Evolutionary conservation across 345 rosid genomes (phyloP), one percentile per base, ranked within the genome.

Genomic region (Camelina neglecta): DNA sequence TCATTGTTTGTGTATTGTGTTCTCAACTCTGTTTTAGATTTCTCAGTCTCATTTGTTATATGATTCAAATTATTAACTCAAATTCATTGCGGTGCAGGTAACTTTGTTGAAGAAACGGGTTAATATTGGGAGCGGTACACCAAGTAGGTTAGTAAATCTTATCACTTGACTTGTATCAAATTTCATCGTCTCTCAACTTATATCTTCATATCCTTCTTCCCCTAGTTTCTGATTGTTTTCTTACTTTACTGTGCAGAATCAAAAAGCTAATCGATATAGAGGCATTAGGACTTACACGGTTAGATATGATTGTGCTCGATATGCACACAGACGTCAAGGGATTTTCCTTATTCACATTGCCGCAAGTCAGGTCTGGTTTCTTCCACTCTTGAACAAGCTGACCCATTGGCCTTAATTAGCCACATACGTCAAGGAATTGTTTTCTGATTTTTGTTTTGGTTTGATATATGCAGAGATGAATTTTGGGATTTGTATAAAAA

Each of bases 101-200:
- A 60, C 90, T 20, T 68, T 85, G 20, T 78, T 93, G 71, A 87
- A 88, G 84, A 83, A 79, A 45, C 91, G 96, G 47, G 97, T 89
- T 11, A 93, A 91, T 79, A 77, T 91, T 73, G 96, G 88, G 1
- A 81, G 98, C 5, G 98, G 98, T 58, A 93, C 96, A 65, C 98
- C 97, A 56, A 93, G 83, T 85, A 89, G 98, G 98, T 93, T 55
- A 67, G 78, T 72, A 41, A 42, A 18, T 24, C 50, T 45, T 11
- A 62, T 65, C 11, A 50, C 41, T 56, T 51, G 1, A 62, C 16
- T 3, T n/a, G 12, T 48, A 24, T 35, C 18, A 24, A 15, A 8
- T 15, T 35, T 3, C 11, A 23, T 57, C 3, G 12, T 16, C 60
- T 35, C 2, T 44, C 20, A 1, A 35, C 36, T 2, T 15, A 2